Conservation (phyloP, 1,284 basidiomycete genomes). For the Ganoderma multipileum region DNA sequence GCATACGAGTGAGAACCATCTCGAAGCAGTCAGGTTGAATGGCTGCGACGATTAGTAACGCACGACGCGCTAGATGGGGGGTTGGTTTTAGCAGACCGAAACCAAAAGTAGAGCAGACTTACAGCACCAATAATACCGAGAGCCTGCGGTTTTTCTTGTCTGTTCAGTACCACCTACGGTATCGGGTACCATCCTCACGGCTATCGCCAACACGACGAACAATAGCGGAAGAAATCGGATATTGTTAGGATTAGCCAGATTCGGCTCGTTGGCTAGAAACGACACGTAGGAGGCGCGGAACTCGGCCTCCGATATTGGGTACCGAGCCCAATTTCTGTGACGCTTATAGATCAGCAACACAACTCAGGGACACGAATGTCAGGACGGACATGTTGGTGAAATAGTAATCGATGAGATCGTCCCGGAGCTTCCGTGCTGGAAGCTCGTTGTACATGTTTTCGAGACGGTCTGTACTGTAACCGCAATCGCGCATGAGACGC, state of each 20-base stretch:
- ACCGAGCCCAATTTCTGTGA: conserved; percentile 90
- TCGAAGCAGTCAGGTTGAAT: conserved; percentile 91
- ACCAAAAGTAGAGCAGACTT: conserved; percentile 44
- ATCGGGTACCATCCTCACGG: conserved; percentile 87
- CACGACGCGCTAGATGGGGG: conserved; percentile 58
- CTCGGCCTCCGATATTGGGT: conserved; percentile 88
- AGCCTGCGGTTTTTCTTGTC: conserved; percentile 76
- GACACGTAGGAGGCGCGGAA: conserved; percentile 86
- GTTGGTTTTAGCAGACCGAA: conserved; percentile 14
- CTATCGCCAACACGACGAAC: conserved; percentile 93
- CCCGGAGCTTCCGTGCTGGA: conserved; percentile 77
- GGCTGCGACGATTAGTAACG: conserved; percentile 87
- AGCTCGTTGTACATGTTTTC: conserved; percentile 88
- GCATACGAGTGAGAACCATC: conserved; percentile 85
- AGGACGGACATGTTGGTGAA: conserved; percentile 73
- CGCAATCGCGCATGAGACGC: conserved; percentile 87
- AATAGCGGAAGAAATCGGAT: conserved; percentile 90
- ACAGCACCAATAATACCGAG: conserved; percentile 96
- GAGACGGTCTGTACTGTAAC: conserved; percentile 88
- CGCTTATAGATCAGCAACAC: conserved; percentile 11
- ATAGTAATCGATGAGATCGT: conserved; percentile 79
- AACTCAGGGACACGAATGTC: not conserved
- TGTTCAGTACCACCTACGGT: conserved; percentile 81
- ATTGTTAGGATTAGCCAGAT: conserved; percentile 75
- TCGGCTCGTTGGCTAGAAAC: conserved; percentile 76